These are phyloP conservation scores for Skeletonema grethae DNA, from an alignment of 108 stramenopile genomes.

Conservation along the genomic window DNA sequence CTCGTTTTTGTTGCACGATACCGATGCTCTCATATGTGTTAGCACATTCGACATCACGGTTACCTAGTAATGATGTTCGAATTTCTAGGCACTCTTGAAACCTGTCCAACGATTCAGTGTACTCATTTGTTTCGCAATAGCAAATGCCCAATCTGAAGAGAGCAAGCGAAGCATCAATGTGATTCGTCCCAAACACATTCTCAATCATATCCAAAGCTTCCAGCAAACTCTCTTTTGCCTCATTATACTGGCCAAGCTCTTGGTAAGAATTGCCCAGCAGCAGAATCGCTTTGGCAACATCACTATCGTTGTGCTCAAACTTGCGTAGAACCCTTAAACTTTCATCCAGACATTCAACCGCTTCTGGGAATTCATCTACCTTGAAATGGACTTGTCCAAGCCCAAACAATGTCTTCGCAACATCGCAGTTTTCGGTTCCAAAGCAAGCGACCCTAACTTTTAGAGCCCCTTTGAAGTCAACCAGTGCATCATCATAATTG, in stretches of 20 bases:
- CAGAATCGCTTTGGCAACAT: conserved; percentile 30
- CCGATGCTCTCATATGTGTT: conserved; percentile 55
- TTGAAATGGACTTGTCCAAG: conserved; percentile 50
- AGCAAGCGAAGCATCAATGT: conserved; percentile 45
- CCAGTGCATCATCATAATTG: conserved; percentile 33
- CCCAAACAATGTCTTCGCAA: conserved; percentile 34
- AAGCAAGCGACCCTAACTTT: conserved; percentile 32
- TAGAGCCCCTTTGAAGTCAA: conserved; percentile 44
- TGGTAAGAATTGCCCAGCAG: conserved; percentile 43
- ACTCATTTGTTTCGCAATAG: conserved; percentile 38
- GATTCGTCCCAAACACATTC: conserved; percentile 27
- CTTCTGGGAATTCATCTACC: conserved; percentile 35
- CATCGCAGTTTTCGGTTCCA: conserved; percentile 38
- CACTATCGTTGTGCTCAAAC: conserved; percentile 20
- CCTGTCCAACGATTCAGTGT: conserved; percentile 30
- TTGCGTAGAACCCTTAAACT: conserved; percentile 26
- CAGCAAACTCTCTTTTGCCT: conserved; percentile 28
- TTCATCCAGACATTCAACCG: conserved; percentile 46
- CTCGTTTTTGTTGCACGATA: conserved; percentile 52
- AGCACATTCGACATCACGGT: conserved; percentile 39
- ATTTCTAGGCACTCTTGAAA: conserved; percentile 42
- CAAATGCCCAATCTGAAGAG: conserved; percentile 47
- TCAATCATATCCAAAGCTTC: conserved; percentile 28
- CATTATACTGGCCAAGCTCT: conserved; percentile 35
- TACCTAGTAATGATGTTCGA: conserved; percentile 29